Evolutionary conservation across 345 rosid species (phyloP).

Genomic region (Linum usitatissimum): DNA sequence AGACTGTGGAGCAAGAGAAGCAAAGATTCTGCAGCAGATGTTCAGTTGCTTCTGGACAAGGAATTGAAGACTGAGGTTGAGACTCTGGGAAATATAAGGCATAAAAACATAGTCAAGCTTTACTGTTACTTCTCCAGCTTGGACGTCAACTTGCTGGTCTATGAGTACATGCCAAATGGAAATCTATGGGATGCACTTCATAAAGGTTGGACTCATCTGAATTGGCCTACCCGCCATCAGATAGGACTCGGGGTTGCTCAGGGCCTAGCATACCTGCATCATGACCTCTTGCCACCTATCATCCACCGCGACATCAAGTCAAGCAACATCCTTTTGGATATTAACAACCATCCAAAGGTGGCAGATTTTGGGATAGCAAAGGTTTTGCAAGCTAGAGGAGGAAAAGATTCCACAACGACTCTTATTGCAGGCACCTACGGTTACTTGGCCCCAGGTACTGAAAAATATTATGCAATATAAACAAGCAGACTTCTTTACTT

Average conservation of each 20-base stretch:
- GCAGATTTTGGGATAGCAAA: conserved; percentile 97
- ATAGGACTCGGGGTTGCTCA: conserved; percentile 88
- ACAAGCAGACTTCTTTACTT: neutral
- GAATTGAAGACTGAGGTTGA: conserved; percentile 79
- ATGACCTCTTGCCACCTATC: conserved; percentile 59
- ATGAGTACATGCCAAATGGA: conserved; percentile 90
- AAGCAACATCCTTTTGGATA: conserved; percentile 69
- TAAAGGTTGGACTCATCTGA: conserved; percentile 42
- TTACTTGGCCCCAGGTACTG: conserved; percentile 76
- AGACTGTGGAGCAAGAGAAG: conserved; percentile 49
- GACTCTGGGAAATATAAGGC: conserved; percentile 73
- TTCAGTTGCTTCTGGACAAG: conserved; percentile 33
- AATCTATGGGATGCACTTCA: conserved; percentile 86
- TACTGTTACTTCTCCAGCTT: conserved; percentile 67
- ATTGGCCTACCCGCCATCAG: conserved; percentile 81
- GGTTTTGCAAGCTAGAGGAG: conserved; percentile 71
- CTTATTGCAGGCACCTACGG: conserved; percentile 88
- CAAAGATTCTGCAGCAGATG: conserved; percentile 41
- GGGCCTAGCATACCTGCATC: conserved; percentile 87
- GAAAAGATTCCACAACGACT: conserved; percentile 76
- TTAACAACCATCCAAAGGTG: conserved; percentile 67
- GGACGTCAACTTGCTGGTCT: conserved; percentile 57
- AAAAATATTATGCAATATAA: conserved; percentile 1
- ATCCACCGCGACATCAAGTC: conserved; percentile 93
- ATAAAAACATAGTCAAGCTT: conserved; percentile 81